Evolutionary conservation across 108 stramenopile genomes (phyloP).

Genomic region (Skeletonema costatum): DNA sequence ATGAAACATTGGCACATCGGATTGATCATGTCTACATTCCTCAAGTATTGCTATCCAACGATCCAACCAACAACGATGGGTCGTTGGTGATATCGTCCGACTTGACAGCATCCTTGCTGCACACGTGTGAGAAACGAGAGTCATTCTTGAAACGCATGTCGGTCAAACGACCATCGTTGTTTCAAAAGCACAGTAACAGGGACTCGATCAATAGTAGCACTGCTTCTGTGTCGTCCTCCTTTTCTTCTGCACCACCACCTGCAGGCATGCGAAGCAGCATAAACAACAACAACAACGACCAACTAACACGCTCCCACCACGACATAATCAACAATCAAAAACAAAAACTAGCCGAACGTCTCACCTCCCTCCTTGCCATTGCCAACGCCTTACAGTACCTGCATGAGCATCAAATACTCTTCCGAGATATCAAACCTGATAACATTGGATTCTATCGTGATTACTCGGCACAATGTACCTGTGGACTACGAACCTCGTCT

Average conservation of each 20-base stretch:
- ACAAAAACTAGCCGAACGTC: constrained; percentile 13
- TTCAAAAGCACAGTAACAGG: background rate
- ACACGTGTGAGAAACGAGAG: background rate
- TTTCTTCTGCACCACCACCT: too few relatives aligned
- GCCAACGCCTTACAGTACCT: constrained; percentile 27
- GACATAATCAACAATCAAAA: background rate
- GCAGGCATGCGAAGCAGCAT: background rate
- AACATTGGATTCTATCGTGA: constrained; percentile 65
- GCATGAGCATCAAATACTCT: constrained; percentile 38
- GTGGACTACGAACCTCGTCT: background rate
- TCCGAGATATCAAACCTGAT: constrained; percentile 68
- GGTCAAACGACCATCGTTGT: background rate
- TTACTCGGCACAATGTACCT: background rate
- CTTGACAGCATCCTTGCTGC: background rate
- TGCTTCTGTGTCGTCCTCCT: background rate
- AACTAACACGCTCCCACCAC: background rate
- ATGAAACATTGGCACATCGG: constrained; percentile 5
- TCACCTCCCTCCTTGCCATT: constrained; percentile 12
- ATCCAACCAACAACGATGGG: background rate
- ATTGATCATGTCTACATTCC: constrained; percentile 9
- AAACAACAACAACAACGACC: background rate
- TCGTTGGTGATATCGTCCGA: constrained; percentile 1
- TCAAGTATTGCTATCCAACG: background rate
- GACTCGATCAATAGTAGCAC: background rate
- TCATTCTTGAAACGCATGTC: background rate